Evolutionary conservation across 768 basidiomycete genomes (phyloP), one percentile per base, ranked within the genome.

Genomic region (Russula olivacea): DNA sequence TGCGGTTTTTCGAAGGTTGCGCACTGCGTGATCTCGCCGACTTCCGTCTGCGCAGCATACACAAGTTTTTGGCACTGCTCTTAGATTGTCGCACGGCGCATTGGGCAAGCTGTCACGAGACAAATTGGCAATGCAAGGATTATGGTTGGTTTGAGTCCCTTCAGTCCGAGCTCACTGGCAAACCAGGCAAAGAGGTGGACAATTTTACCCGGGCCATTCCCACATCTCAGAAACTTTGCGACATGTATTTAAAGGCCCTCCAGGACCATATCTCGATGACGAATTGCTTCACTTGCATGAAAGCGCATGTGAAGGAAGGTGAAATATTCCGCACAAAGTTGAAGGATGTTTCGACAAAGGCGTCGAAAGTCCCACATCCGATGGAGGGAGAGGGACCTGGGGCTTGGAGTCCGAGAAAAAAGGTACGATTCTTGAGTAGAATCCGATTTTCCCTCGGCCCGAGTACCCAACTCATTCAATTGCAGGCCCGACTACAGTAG

Each of bases 261-360:
- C 53, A 28, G 14, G 15, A 1, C 8, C 61, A 61, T 9, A 6
- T 61, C 36, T 19, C 6, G 4, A 8, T 32, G 19, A 40, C 9
- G 2, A 43, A 55, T 45, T 61, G 61, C n/a, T n/a, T 14, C 3
- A 53, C 40, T 28, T 55, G 61, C 45, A 40, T 30, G 38, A 61
- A 41, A n/a, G 34, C 45, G n/a, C 61, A 61, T 47, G 3, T n/a
- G n/a, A n/a, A n/a, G n/a, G n/a, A n/a, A n/a, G 61, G 61, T 49
- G 54, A 61, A 28, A 21, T 6, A 23, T 55, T 41, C 38, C 41
- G 53, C 23, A 2, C 0, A 5, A 28, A 55, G 28, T 19, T 61
- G 10, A 21, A 5, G 47, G 47, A 48, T 11, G 19, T 48, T 6
- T 25, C 11, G 23, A 12, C 12, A 21, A 1, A 19, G 19, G 50